Evolutionary conservation across 2,329 filamentous ascomycete genomes (phyloP), one percentile per base, ranked within the genome.

Genomic region (Fusarium caatingaense): DNA sequence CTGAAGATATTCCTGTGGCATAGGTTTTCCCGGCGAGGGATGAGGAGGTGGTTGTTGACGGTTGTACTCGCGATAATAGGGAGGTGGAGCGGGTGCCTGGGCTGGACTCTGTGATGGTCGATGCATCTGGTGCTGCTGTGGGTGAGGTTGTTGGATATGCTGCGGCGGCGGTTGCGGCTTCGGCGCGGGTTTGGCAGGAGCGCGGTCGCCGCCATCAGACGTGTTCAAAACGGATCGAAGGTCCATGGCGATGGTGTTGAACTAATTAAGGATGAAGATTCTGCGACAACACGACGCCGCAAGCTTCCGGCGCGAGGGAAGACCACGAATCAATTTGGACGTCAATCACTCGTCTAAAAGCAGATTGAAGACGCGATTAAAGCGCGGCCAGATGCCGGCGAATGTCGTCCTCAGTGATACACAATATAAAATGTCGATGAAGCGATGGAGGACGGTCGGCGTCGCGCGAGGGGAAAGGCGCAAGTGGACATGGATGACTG

Each of bases 141-240:
- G 70, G 37, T 75, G 78, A 50, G 73, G 78, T 6, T 79, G 67
- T 13, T 75, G 77, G 13, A 77, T 80, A 44, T 74, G 77, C 55
- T 75, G 75, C 50, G 76, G 78, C 50, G 80, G 77, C 47, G 77
- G 79, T 70, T 78, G 79, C 56, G 75, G 77, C 60, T 75, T 74
- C 37, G 73, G 75, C 45, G 74, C 74, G 55, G 78, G 76, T 67
- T 78, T 78, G 59, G 77, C 73, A 53, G 78, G 77, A 47, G 76
- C 74, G 66, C 79, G 77, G 53, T 80, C 83, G 71, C 80, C 83
- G 61, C 79, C 79, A 66, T 86, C 86, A 37, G 84, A 82, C 23
- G 83, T 80, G 76, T 88, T 89, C 49, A 89, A 78, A 73, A 89
- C 85, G 18, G 83, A 83, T 68, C 81, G 79, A 60, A 88, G 81